These are phyloP conservation scores for Agastache rugosa DNA, from an alignment of 257 asterid genomes.

Conservation along the genomic window DNA sequence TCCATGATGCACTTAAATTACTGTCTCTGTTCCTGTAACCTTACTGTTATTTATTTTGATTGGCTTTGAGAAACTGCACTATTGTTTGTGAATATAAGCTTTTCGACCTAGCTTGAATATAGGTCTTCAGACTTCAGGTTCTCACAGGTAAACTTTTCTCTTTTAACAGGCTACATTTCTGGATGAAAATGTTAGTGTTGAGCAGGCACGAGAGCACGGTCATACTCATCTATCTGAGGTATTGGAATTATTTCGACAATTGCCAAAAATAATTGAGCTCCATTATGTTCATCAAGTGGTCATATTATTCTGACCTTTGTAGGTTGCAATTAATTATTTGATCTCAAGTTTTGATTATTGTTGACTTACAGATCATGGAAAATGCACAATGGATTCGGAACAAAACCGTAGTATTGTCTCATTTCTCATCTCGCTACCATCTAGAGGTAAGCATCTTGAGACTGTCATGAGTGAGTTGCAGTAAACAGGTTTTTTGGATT, in stretches of 20 bases:
- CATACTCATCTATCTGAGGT: conserved; percentile 95
- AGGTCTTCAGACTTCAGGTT: neutral
- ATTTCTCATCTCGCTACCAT: conserved; percentile 90
- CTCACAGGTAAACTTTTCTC: conserved; percentile 16
- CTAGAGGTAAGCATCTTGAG: conserved; percentile 64
- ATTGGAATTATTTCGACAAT: conserved; percentile 27
- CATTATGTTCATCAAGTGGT: neutral
- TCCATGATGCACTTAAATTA: neutral
- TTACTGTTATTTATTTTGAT: neutral
- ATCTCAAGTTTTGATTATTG: conserved; percentile 7
- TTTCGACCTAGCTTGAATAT: conserved; percentile 2
- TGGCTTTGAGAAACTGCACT: neutral
- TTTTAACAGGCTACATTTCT: conserved; percentile 87
- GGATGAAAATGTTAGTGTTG: conserved; percentile 74
- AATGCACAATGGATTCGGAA: conserved; percentile 87
- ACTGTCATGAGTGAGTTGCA: neutral
- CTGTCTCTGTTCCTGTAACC: too few relatives aligned
- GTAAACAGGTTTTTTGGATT: neutral
- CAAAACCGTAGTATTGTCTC: conserved; percentile 78
- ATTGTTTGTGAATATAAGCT: neutral
- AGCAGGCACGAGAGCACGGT: conserved; percentile 90
- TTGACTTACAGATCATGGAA: conserved; percentile 74
- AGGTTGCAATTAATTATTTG: neutral
- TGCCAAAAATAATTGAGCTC: conserved; percentile 11
- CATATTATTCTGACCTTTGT: neutral